Evolutionary conservation across 306 rosid species (phyloP).

Genomic region (Prunus padus): DNA sequence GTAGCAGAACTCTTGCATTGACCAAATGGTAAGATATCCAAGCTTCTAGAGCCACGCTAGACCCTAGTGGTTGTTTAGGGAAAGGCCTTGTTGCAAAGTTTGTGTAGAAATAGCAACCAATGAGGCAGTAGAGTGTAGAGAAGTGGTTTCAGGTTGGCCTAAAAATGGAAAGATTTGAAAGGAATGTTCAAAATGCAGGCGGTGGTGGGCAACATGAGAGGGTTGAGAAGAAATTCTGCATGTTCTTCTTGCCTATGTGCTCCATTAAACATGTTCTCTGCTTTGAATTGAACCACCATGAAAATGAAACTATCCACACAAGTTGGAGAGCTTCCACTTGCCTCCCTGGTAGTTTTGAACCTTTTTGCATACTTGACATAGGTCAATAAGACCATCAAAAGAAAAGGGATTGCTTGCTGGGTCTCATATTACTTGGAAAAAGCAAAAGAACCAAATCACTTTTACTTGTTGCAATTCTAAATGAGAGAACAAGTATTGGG

Average conservation of each 20-base stretch:
- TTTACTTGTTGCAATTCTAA: not conserved
- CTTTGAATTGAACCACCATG: not conserved
- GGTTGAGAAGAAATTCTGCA: not conserved
- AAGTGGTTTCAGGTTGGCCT: not conserved
- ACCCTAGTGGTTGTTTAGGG: not conserved
- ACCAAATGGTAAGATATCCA: too few species aligned
- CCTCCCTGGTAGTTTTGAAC: not conserved
- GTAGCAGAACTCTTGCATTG: not conserved
- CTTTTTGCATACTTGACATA: not conserved
- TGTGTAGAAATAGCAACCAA: not conserved
- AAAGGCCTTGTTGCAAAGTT: not conserved
- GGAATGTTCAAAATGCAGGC: not conserved
- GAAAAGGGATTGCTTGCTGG: not conserved
- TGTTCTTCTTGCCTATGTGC: not conserved
- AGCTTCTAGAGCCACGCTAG: not conserved
- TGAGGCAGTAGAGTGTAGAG: not conserved
- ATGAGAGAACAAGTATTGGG: not conserved
- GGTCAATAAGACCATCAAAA: not conserved
- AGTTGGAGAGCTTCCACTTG: slow-evolving; percentile 4
- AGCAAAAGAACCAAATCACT: not conserved
- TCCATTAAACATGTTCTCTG: slow-evolving; percentile 12
- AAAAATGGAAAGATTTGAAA: not conserved
- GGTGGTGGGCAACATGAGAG: slow-evolving; percentile 7
- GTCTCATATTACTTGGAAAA: not conserved
- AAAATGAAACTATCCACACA: slow-evolving; percentile 4